phyloP scores from a whole-genome alignment of 2,329 filamentous ascomycete species.

The Fusarium sambucinum region DNA sequence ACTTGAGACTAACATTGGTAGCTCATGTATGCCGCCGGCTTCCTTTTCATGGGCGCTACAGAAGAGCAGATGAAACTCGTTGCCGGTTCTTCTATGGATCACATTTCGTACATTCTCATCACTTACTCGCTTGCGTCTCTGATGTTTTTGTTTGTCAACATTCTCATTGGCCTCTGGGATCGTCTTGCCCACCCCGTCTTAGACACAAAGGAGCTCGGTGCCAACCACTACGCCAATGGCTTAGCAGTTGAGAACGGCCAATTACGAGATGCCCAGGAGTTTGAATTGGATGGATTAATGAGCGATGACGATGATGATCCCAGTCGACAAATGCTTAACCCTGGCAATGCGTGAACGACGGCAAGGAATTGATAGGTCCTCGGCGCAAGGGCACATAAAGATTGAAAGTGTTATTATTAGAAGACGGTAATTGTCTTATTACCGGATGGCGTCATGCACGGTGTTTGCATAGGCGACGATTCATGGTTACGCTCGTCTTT shows the following conservation, averaged over 20 bases:
- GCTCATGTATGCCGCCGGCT: constrained; percentile 91
- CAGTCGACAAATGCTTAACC: constrained; percentile 52
- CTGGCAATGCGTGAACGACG: constrained; percentile 30
- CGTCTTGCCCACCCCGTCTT: constrained; percentile 60
- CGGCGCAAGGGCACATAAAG: no score
- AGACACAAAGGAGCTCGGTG: constrained; percentile 53
- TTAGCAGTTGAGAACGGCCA: constrained; percentile 63
- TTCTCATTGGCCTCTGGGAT: constrained; percentile 88
- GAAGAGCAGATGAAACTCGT: constrained; percentile 94
- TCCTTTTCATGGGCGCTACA: constrained; percentile 97
- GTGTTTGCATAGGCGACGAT: background rate
- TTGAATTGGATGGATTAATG: constrained; percentile 90
- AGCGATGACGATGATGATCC: constrained; percentile 85
- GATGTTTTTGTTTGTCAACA: constrained; percentile 89
- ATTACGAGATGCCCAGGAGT: constrained; percentile 87
- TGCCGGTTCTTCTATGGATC: constrained; percentile 79
- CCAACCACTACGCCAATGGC: constrained; percentile 54
- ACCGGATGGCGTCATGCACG: background rate
- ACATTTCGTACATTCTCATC: constrained; percentile 92
- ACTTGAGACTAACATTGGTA: constrained; percentile 52
- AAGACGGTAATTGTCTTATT: background rate
- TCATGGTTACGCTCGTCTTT: background rate
- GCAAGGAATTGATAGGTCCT: no score
- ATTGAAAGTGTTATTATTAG: background rate
- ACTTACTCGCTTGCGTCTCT: constrained; percentile 91